phyloP scores from a whole-genome alignment of 169 alveolate genomes.

The Plasmodium relictum region DNA sequence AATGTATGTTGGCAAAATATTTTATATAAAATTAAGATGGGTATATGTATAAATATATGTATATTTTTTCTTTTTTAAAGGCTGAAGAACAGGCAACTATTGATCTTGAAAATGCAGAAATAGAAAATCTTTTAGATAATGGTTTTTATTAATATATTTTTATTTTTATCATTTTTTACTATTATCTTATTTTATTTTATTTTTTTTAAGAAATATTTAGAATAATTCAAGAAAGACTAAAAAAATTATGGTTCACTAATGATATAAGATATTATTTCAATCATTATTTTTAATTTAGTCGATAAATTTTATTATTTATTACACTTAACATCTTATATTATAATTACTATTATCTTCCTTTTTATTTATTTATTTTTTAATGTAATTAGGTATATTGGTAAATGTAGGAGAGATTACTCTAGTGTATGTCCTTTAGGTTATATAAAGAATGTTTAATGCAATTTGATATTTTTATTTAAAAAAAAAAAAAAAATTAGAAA shows the following conservation, averaged over 20 bases:
- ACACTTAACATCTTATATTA: background rate
- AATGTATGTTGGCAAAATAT: background rate
- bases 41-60: background rate
- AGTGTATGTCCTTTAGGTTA: slow-evolving; percentile 68
- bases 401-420: slow-evolving; percentile 61
- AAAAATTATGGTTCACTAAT: slow-evolving; percentile 53
- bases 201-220: slow-evolving; percentile 52
- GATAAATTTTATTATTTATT: background rate
- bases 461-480: background rate
- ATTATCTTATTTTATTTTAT: background rate
- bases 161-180: background rate
- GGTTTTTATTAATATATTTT: slow-evolving; percentile 22
- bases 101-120: slow-evolving; percentile 73
- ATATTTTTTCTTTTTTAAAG: slow-evolving; percentile 15
- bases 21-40: background rate
- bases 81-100: slow-evolving; percentile 71
- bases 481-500: background rate
- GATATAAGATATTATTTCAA: slow-evolving; percentile 1
- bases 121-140: slow-evolving; percentile 59
- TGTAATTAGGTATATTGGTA: slow-evolving; percentile 64
- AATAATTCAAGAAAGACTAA: slow-evolving; percentile 61
- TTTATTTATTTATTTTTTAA: background rate
- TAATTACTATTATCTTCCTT: background rate
- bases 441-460: background rate
- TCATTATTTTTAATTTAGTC: background rate